Evolutionary conservation across 1,139 yeast species (phyloP), one percentile per base, ranked within the genome.

Genomic region (Protomyces lactucae-debilis): DNA sequence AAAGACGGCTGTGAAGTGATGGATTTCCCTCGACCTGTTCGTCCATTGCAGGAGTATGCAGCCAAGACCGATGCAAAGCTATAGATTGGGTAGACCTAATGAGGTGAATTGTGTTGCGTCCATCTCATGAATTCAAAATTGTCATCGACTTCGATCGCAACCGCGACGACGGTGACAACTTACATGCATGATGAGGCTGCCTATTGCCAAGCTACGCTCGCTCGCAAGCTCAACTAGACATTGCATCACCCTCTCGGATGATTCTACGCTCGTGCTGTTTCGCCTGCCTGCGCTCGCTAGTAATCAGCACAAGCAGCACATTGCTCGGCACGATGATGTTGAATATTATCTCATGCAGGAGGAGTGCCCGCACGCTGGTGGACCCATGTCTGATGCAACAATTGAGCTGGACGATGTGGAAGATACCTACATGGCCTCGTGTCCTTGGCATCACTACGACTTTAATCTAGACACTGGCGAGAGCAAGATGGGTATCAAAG

Each of bases 21-120:
- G 16, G 72, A 71, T 35, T 77, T 77, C 3, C 77, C 78, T 1
- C 64, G 59, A 35, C 78, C 78, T 3, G 66, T 72, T 18, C 67
- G 68, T 18, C 77, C 74, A 46, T 65, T 76, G 46, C 52, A 71
- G 4, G 61, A 68, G 5, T 76, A 70, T 63, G 66, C 66, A 63
- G 75, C 74, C 59, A 32, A 25, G 36, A 61, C 69, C 9, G 74
- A 68, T 43, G 68, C 73, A 14, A 73, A 74, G 69, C 68, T 74
- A 63, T 74, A 71, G 64, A 60, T 16, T 12, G 32, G 8, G 32
- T 28, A 28, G 32, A 28, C 32, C 32, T 28, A 28, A 5, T 28
- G 32, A 28, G 1, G 5, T 28, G 32, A 28, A 28, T 28, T 28
- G 8, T 28, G 8, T 5, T 9, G 0, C 1, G 3, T 3, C 8